phyloP scores from a whole-genome alignment of 1,139 yeast species.

The Debaryomyces robertsiae region DNA sequence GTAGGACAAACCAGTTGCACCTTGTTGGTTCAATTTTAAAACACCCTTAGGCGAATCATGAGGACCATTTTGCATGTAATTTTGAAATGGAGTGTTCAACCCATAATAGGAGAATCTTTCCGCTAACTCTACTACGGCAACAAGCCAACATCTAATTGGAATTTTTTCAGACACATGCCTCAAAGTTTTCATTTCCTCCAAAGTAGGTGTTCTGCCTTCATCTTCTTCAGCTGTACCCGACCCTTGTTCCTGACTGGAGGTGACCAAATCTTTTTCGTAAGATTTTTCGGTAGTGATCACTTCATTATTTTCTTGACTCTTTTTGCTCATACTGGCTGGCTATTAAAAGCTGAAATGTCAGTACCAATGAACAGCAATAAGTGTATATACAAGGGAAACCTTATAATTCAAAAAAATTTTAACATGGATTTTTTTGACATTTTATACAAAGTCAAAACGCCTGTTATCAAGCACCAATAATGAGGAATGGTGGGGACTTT shows the following conservation, averaged over 20 bases:
- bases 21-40: slow-evolving; percentile 58
- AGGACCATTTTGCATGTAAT: slow-evolving; percentile 66
- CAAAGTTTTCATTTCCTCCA: slow-evolving; percentile 40
- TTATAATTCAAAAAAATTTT: too few species aligned
- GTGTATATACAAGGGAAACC: too few species aligned
- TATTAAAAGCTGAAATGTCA: too few species aligned
- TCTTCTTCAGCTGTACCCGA: slow-evolving; percentile 16
- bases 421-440: too few species aligned
- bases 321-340: slow-evolving; percentile 1
- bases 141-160: slow-evolving; percentile 61
- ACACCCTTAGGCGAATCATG: slow-evolving; percentile 58
- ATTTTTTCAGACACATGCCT: slow-evolving; percentile 45
- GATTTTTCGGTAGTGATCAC: background rate
- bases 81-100: slow-evolving; percentile 72
- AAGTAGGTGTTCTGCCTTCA: slow-evolving; percentile 40
- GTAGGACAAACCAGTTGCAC: slow-evolving; percentile 75
- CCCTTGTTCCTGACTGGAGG: background rate
- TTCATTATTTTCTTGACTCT: background rate
- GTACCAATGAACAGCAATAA: too few species aligned
- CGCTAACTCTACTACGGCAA: slow-evolving; percentile 77
- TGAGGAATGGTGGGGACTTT: too few species aligned
- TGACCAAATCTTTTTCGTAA: slow-evolving; percentile 1
- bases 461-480: too few species aligned
- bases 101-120: slow-evolving; percentile 89
- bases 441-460: too few species aligned